Percentiles rank a stretch among this genome's conserved stretches.
Evolutionary conservation across 2,329 filamentous ascomycete species (phyloP).

Genomic region (Chaetothyriales sp.): DNA sequence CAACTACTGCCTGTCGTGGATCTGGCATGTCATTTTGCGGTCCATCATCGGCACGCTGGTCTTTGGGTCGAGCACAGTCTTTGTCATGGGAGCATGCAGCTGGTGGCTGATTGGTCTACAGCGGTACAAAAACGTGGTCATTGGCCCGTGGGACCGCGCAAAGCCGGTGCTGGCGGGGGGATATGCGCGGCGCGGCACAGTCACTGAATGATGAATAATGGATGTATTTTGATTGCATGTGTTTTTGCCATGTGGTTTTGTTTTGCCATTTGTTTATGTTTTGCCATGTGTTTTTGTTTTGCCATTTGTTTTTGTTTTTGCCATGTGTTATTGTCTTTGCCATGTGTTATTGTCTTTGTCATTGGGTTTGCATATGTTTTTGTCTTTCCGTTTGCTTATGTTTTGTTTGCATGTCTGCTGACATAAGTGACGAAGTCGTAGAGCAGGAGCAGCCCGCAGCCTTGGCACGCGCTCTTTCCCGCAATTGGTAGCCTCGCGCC

Average conservation of each 20-base stretch:
- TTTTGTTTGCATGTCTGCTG: too few relatives aligned
- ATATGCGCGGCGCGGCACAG: constrained; percentile 13
- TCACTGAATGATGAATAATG: background rate
- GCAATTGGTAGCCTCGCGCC: too few relatives aligned
- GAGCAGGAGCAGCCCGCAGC: too few relatives aligned
- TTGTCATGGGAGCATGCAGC: constrained; percentile 84
- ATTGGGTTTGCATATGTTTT: too few relatives aligned
- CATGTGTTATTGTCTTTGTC: too few relatives aligned
- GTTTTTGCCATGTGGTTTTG: background rate
- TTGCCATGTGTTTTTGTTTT: too few relatives aligned
- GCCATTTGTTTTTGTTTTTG: too few relatives aligned
- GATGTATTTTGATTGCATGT: background rate
- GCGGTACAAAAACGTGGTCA: constrained; percentile 98
- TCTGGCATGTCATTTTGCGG: constrained; percentile 39
- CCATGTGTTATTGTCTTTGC: too few relatives aligned
- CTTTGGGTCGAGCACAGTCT: constrained; percentile 56
- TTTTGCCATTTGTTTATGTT: background rate
- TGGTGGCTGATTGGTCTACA: constrained; percentile 97
- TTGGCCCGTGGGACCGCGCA: constrained; percentile 93
- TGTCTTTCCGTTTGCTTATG: too few relatives aligned
- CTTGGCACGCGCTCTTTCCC: too few relatives aligned
- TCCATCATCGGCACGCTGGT: constrained; percentile 60
- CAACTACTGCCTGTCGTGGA: constrained; percentile 34
- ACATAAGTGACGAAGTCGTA: too few relatives aligned
- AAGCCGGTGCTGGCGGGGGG: constrained; percentile 43